Base-by-base conservation (phyloP, 305 asterid genomes). In the Solanum hybrid region DNA sequence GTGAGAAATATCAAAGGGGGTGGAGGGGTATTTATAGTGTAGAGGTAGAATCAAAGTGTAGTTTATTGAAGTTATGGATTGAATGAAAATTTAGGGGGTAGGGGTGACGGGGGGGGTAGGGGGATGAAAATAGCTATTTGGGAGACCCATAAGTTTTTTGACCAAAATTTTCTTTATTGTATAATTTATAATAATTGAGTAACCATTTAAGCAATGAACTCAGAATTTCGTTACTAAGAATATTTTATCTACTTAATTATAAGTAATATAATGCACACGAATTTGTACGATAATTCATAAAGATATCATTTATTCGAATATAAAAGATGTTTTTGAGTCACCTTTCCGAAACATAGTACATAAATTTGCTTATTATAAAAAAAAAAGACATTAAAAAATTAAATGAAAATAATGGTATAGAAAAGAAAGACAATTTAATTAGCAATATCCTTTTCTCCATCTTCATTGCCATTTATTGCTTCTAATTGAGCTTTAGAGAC, bases 381-480 rank as follows among this genome's bases (percentile, higher is more conserved):
- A 37, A 4, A 4, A 81, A 9, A 26, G 1, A 3, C 40, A 46
- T 84, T 10, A 16, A 84, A 84, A 51, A 46, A 5, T 36, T 42
- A 83, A 28, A 83, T 83, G 71, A 16, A 82, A 33, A 22, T 76
- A 57, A 81, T 78, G 31, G 29, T 24, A 8, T 40, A 4, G 28
- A 28, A 42, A 34, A 42, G 10, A 82, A n/a, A 1, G 22, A 24
- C 20, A 39, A 12, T 24, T 14, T 12, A 46, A 46, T 57, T 16
- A 39, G 86, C 36, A 12, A 81, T 26, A 39, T 39, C 35, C 69
- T 81, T 39, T 51, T 82, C 34, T 42, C 37, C 16, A 82, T 26
- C 87, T 40, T 42, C 73, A 28, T 82, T 28, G 28, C 1, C 26
- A 42, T 8, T 82, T 82, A 61, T 82, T 82, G 87, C 87, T 82